Evolutionary conservation across 2,329 filamentous ascomycete species (phyloP).

Genomic region (Penicillium palitans): DNA sequence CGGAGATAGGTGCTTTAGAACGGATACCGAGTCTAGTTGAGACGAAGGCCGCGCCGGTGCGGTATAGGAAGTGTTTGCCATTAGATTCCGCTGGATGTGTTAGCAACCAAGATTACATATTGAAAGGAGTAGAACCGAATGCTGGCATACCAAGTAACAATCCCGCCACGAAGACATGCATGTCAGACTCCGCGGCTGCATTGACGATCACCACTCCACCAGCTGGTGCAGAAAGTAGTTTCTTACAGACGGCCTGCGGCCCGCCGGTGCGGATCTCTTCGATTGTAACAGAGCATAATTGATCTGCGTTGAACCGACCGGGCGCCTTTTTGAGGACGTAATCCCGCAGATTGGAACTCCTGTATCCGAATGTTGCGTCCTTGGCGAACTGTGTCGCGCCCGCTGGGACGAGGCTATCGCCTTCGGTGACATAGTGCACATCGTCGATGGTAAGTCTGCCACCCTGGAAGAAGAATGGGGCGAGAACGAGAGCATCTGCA

Average conservation of each 20-base stretch:
- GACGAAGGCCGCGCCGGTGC: conserved; percentile 51
- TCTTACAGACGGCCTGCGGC: conserved; percentile 43
- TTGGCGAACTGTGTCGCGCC: conserved; percentile 57
- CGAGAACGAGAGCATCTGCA: conserved; percentile 56
- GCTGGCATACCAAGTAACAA: conserved; percentile 40
- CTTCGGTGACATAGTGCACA: conserved; percentile 60
- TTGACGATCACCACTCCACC: conserved; percentile 54
- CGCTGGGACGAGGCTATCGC: conserved; percentile 51
- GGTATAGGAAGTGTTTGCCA: conserved; percentile 49
- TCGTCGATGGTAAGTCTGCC: conserved; percentile 59
- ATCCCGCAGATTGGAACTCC: conserved; percentile 53
- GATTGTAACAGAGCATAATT: conserved; percentile 49
- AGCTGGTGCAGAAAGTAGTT: conserved; percentile 40
- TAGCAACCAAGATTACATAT: background rate
- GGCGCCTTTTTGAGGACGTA: conserved; percentile 58
- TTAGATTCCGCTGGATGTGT: conserved; percentile 32
- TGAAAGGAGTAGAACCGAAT: background rate
- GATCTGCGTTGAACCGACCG: conserved; percentile 41
- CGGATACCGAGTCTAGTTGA: conserved; percentile 55
- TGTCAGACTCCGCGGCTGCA: conserved; percentile 55
- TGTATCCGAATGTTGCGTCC: conserved; percentile 60
- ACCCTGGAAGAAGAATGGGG: conserved; percentile 61
- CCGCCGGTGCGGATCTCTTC: conserved; percentile 53
- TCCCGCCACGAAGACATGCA: conserved; percentile 56
- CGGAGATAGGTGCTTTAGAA: conserved; percentile 53